Percentiles rank a stretch among this genome's conserved stretches.
Evolutionary conservation across 345 rosid species (phyloP).

Genomic region (Litchi chinensis): DNA sequence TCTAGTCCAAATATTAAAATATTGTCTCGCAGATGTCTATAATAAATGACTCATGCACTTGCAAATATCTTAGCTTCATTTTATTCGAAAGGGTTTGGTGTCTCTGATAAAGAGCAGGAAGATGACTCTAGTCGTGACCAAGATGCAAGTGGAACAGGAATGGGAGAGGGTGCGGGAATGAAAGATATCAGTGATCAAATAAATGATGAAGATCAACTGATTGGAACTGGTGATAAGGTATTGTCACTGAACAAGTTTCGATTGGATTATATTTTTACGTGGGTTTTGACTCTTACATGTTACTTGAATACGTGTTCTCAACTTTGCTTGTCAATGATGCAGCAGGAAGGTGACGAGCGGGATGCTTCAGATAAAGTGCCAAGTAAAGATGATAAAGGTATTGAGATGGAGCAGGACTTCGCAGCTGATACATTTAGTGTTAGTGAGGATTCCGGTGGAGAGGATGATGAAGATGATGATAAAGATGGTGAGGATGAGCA

Average conservation of each 20-base stretch:
- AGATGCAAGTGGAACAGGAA: conserved; percentile 80
- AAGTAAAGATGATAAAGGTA: conserved; percentile 70
- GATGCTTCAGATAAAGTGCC: conserved; percentile 57
- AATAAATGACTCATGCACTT: conserved; percentile 73
- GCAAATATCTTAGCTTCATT: conserved; percentile 69
- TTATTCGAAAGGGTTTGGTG: conserved; percentile 78
- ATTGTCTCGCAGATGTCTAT: conserved; percentile 60
- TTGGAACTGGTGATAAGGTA: conserved; percentile 72
- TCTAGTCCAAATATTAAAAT: conserved; percentile 6
- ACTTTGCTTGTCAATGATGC: conserved; percentile 8
- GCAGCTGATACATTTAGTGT: conserved; percentile 68
- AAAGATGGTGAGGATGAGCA: conserved; percentile 57
- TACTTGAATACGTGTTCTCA: neutral
- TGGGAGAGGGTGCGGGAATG: conserved; percentile 88
- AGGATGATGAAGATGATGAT: conserved; percentile 55
- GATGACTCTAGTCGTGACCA: conserved; percentile 53
- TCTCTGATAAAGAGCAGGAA: conserved; percentile 56
- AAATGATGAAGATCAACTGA: conserved; percentile 86
- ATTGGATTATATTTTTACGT: neutral
- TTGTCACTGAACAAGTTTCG: neutral
- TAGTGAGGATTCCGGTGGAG: conserved; percentile 73
- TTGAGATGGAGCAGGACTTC: conserved; percentile 90
- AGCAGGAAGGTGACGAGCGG: conserved; percentile 69
- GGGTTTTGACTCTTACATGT: neutral
- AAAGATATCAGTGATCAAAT: conserved; percentile 92